These are phyloP conservation scores for Brassica nigra DNA, from an alignment of 345 rosid genomes.

Conservation along the genomic window DNA sequence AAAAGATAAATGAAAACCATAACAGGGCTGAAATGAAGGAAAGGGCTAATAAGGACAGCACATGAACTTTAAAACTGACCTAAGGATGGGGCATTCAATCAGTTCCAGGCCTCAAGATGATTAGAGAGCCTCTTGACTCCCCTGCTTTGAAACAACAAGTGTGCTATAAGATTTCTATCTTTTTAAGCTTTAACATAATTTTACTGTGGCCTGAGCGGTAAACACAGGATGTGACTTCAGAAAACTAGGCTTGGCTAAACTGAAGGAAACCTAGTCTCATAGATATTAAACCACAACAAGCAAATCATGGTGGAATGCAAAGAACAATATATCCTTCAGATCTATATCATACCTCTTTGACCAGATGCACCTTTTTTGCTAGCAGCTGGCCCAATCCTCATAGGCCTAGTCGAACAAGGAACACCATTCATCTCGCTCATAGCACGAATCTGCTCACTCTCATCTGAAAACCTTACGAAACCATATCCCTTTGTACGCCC, in stretches of 20 bases:
- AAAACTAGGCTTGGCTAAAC: slow-evolving; percentile 40
- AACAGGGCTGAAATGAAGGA: slow-evolving; percentile 49
- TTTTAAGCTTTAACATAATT: slow-evolving; percentile 47
- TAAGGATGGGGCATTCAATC: slow-evolving; percentile 72
- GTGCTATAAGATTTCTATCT: slow-evolving; percentile 64
- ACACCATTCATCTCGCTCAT: slow-evolving; percentile 93
- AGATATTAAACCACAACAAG: slow-evolving; percentile 1
- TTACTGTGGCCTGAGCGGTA: slow-evolving; percentile 54
- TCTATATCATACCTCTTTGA: slow-evolving; percentile 60
- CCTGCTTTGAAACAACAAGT: slow-evolving; percentile 96
- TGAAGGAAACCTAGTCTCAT: slow-evolving; percentile 1
- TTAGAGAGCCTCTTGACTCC: slow-evolving; percentile 85
- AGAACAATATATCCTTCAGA: background rate
- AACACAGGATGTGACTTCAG: slow-evolving; percentile 53
- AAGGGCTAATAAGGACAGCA: slow-evolving; percentile 57
- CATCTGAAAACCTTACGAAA: slow-evolving; percentile 85
- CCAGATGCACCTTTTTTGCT: slow-evolving; percentile 62
- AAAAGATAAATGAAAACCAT: slow-evolving; percentile 50
- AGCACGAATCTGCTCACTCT: slow-evolving; percentile 77
- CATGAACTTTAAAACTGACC: slow-evolving; percentile 89
- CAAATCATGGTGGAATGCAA: slow-evolving; percentile 18
- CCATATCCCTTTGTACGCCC: slow-evolving; percentile 91
- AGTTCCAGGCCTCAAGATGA: slow-evolving; percentile 94
- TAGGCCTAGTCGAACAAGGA: slow-evolving; percentile 86
- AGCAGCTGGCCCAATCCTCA: slow-evolving; percentile 85